Base-by-base conservation (phyloP, 441 rosid species). In the Iberis amara region DNA sequence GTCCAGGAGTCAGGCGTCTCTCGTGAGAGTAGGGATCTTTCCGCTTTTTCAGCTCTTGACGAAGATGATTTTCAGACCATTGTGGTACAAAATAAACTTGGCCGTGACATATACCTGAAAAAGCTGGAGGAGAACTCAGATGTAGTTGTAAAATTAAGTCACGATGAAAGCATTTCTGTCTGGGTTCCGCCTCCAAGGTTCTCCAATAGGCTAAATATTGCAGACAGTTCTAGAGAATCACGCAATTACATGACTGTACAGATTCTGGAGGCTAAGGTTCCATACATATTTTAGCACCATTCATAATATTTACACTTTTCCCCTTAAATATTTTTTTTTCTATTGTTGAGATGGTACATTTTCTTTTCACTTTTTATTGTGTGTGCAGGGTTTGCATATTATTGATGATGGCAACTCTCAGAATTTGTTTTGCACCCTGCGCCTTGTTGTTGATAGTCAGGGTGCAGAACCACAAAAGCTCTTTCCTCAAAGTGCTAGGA, bases 181-280 rank as follows among this genome's bases (percentile, higher is more conserved):
- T 87, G 97, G 96, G 77, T 94, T 73, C 99, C 96, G 63, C 97
- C 99, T 59, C 88, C 94, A 43, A 83, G 95, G 72, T 89, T 94
- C 69, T 81, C 89, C 12, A 94, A 94, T 71, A 77, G 85, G 66
- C 62, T 90, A 66, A 87, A 82, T 70, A 76, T 83, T 69, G 81
- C 86, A 42, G 89, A 94, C 73, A 83, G 77, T 74, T 76, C 77
- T 53, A 78, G 82, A 82, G 96, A 87, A 71, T 66, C 91, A 61
- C 90, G 79, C 58, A 70, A 70, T 73, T 94, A 79, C 61, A 69
- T 85, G 68, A 85, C 77, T 66, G 65, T 94, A 49, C 86, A 82
- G 59, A 94, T 94, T 73, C 71, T 87, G 59, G 94, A 83, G 76
- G 99, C 96, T 59, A 85, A 94, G 99, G 99, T 91, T 53, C 55